Percentiles rank a stretch among this genome's conserved stretches.
These are phyloP conservation scores for Arctium minus DNA, from an alignment of 129 eudicot genomes.

Conservation along the genomic window DNA sequence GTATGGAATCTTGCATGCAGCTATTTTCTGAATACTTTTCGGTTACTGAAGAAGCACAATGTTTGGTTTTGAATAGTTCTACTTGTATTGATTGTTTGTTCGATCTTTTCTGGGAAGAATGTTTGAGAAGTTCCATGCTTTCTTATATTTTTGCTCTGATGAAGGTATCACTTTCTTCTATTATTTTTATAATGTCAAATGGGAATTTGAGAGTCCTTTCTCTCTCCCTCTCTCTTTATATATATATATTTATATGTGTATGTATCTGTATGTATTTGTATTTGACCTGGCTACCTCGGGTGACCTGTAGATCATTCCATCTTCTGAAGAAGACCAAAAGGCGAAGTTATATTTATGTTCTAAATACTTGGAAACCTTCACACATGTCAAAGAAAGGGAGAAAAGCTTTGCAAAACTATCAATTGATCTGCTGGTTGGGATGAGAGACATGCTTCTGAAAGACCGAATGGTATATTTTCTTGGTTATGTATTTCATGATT, in stretches of 20 bases:
- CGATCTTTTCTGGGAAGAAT: conserved; percentile 89
- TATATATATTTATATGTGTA: not conserved
- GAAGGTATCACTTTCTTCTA: conserved; percentile 59
- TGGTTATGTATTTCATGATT: not conserved
- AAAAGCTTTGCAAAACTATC: conserved; percentile 65
- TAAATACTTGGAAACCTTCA: conserved; percentile 87
- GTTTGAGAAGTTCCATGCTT: conserved; percentile 73
- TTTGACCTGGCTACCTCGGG: conserved; percentile 21
- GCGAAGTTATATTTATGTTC: conserved; percentile 78
- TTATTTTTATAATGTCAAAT: not conserved
- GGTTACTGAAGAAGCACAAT: conserved; percentile 67
- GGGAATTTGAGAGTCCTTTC: not conserved
- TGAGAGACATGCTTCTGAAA: conserved; percentile 68
- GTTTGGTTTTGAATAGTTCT: conserved; percentile 61
- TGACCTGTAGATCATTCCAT: conserved; percentile 60
- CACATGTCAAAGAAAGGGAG: conserved; percentile 81
- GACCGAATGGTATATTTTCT: conserved; percentile 66
- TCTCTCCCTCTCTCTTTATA: not conserved
- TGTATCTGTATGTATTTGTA: conserved; percentile 8
- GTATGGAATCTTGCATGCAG: conserved; percentile 66
- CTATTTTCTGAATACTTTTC: conserved; percentile 64
- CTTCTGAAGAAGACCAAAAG: conserved; percentile 62
- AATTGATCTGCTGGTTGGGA: conserved; percentile 74
- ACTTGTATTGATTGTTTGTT: conserved; percentile 73
- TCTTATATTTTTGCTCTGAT: conserved; percentile 72